Base-by-base conservation (phyloP, 1,139 yeast species). In the Candida sojae region DNA sequence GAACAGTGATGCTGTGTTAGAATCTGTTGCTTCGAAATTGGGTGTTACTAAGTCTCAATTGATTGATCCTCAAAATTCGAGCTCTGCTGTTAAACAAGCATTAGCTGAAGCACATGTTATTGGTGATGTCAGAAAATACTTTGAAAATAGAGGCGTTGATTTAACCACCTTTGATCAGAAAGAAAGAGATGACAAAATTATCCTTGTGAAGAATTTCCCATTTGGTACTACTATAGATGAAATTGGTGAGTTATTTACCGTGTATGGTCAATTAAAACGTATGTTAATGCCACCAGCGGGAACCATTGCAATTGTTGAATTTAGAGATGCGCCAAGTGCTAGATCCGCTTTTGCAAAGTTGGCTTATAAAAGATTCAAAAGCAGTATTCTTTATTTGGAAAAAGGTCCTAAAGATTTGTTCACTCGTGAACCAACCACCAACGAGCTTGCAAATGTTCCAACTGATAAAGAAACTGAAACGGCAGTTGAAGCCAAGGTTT, bases 21-120 rank as follows among this genome's bases (percentile, higher is more conserved):
- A 89, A 45, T 86, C 96, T 43, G 96, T 92, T 38, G 97, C 99
- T 0, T 68, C 82, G 13, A 86, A 86, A 58, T 70, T 95, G 69
- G 98, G 98, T 5, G 77, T 95, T 45, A 66, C 84, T 30, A 95
- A 93, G 63, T 77, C 95, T 3, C 91, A 90, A 52, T 78, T 93
- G 60, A 80, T 93, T 52, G 95, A 93, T 64, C 96, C 97, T 1
- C 87, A 89, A 57, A 88, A 85, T 56, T 80, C 96, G 5, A 85
- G 79, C 55, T 88, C 96, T 45, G 97, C 96, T 1, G 98, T 93
- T n/a, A 90, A 91, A 62, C 98, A 92, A 67, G 98, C 99, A 0
- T 79, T 93, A 54, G 99, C 99, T 0, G 99, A 93, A 71, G 96
- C 98, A 1, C 93, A 91, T 62, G 96, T 92, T 23, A 86, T 93